phyloP scores from a whole-genome alignment of 2,329 filamentous ascomycete genomes.

The Penicillium sp. region DNA sequence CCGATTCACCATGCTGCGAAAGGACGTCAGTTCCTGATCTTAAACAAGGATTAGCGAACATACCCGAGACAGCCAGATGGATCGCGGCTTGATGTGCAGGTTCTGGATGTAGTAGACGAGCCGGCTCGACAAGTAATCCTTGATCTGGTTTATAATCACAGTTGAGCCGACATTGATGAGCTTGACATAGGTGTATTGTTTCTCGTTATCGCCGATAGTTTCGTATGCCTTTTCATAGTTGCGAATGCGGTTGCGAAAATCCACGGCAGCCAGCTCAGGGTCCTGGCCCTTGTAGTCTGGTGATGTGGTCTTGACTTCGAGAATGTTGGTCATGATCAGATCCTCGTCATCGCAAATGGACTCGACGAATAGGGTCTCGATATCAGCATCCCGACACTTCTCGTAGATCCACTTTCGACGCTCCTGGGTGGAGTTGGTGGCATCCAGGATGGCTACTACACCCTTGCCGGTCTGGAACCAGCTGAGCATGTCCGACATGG shows the following conservation, averaged over 20 bases:
- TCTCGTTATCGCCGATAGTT: slow-evolving; percentile 86
- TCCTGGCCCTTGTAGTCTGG: slow-evolving; percentile 95
- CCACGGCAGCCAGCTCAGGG: slow-evolving; percentile 81
- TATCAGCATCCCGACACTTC: slow-evolving; percentile 68
- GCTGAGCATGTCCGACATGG: slow-evolving; percentile 86
- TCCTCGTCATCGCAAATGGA: slow-evolving; percentile 95
- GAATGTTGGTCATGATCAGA: slow-evolving; percentile 96
- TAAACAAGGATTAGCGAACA: slow-evolving; percentile 36
- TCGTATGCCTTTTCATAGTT: slow-evolving; percentile 98
- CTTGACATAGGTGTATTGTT: slow-evolving; percentile 89
- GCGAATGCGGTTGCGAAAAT: slow-evolving; percentile 90
- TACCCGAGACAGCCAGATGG: slow-evolving; percentile 93
- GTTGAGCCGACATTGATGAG: slow-evolving; percentile 94
- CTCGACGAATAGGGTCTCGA: slow-evolving; percentile 94
- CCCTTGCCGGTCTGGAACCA: slow-evolving; percentile 81
- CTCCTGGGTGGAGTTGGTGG: slow-evolving; percentile 91
- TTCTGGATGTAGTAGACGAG: slow-evolving; percentile 99
- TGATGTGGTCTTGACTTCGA: slow-evolving; percentile 94
- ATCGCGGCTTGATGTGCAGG: slow-evolving; percentile 91
- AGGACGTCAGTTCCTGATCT: background rate
- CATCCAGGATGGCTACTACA: slow-evolving; percentile 89
- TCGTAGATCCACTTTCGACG: slow-evolving; percentile 90
- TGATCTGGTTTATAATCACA: slow-evolving; percentile 96
- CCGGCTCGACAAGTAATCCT: slow-evolving; percentile 93
- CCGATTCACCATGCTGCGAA: slow-evolving; percentile 81